These are phyloP conservation scores for Paramecium octaurelia DNA, from an alignment of 73 alveolate genomes.

Conservation along the genomic window DNA sequence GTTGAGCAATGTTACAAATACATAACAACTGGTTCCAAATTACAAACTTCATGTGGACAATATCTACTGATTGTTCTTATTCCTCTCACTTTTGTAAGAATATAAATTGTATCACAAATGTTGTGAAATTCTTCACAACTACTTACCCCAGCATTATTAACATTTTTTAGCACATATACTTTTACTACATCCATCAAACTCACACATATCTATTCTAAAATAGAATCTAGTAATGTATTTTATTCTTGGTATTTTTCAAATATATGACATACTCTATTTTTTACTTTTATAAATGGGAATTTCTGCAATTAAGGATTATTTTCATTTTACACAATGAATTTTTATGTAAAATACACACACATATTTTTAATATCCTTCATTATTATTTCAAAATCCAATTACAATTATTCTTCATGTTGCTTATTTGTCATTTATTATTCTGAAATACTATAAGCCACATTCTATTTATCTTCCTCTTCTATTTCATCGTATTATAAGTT, in stretches of 20 bases:
- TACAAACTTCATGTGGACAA: constrained; percentile 93
- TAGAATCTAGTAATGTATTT: constrained; percentile 25
- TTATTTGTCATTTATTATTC: constrained; percentile 32
- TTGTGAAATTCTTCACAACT: constrained; percentile 47
- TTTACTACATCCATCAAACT: constrained; percentile 54
- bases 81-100: constrained; percentile 90
- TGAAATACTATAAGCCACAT: not conserved
- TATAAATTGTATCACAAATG: constrained; percentile 65
- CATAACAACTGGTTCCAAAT: constrained; percentile 92
- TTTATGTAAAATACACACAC: constrained; percentile 46
- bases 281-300: constrained; percentile 54
- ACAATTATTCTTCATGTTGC: constrained; percentile 43
- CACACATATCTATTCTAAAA: constrained; percentile 16
- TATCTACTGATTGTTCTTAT: constrained; percentile 83
- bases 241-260: constrained; percentile 56
- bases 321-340: not conserved
- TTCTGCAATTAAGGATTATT: not conserved
- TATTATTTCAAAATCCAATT: constrained; percentile 45
- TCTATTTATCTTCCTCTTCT: constrained; percentile 18
- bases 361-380: constrained; percentile 49
- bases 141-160: not conserved
- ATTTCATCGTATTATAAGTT: constrained; percentile 48
- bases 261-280: constrained; percentile 51
- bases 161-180: not conserved
- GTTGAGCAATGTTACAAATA: constrained; percentile 59